Percentiles rank a stretch among this genome's conserved stretches.
phyloP scores from a whole-genome alignment of 495 filamentous ascomycete species.

The Annulohypoxylon moriforme region DNA sequence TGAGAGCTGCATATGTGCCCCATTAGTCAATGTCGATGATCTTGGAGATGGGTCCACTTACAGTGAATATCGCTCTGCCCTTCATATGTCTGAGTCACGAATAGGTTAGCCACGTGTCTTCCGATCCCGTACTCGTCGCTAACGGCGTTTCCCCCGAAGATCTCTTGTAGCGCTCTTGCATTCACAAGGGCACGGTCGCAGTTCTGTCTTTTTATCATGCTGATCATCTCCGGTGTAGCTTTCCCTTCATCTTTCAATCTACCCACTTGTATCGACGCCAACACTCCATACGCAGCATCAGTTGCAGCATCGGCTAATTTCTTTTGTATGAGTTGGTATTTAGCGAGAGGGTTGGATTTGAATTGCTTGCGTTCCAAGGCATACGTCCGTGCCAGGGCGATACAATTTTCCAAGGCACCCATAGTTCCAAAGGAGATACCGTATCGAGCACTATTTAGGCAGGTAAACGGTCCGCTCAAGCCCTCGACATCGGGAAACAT shows the following conservation, averaged over 20 bases:
- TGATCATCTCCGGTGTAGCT: conserved; percentile 94
- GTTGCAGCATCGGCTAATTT: conserved; percentile 93
- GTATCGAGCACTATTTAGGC: conserved; percentile 90
- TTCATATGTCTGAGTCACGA: conserved; percentile 98
- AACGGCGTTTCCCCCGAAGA: conserved; percentile 96
- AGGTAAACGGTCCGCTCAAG: conserved; percentile 88
- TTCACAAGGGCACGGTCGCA: conserved; percentile 90
- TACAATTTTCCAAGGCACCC: conserved; percentile 92
- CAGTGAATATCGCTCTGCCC: conserved; percentile 96
- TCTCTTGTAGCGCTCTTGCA: conserved; percentile 85
- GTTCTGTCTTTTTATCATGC: conserved; percentile 98
- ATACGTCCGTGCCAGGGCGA: conserved; percentile 83
- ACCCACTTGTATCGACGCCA: conserved; percentile 90
- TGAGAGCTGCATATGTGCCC: conserved; percentile 60
- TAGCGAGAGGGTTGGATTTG: conserved; percentile 93
- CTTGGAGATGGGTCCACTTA: conserved; percentile 60
- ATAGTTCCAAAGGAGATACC: conserved; percentile 95
- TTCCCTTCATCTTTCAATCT: conserved; percentile 92
- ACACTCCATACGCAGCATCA: conserved; percentile 87
- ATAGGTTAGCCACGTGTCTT: conserved; percentile 94
- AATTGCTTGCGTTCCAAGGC: conserved; percentile 94
- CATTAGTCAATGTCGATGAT: conserved; percentile 32
- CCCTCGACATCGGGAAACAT: conserved; percentile 96
- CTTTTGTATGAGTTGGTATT: conserved; percentile 98
- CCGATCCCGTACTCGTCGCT: conserved; percentile 97